Evolutionary conservation across 768 basidiomycete species (phyloP).

Genomic region (Mycena haematopus): DNA sequence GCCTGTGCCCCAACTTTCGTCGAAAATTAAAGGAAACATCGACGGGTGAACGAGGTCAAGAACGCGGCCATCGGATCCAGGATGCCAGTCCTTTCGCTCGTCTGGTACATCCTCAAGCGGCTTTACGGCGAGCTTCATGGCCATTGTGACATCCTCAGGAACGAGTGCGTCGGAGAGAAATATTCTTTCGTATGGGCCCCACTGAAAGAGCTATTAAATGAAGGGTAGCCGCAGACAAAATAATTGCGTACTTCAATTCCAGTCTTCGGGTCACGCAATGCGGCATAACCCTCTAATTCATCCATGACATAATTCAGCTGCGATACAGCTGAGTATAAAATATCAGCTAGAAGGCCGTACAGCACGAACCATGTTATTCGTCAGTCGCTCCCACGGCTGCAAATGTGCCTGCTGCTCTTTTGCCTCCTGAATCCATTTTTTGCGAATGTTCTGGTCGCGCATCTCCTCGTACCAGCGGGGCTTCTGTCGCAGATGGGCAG

Average conservation of each 20-base stretch:
- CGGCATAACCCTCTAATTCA: constrained; percentile 30
- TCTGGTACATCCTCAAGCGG: constrained; percentile 35
- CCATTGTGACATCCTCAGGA: constrained; percentile 14
- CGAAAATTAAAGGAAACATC: constrained; percentile 35
- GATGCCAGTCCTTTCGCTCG: constrained; percentile 40
- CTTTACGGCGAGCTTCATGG: constrained; percentile 24
- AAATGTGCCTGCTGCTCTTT: constrained; percentile 17
- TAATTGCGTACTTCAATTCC: constrained; percentile 27
- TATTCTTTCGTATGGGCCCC: constrained; percentile 27
- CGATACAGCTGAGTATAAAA: not conserved
- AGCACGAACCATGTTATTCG: constrained; percentile 27
- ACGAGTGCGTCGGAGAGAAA: constrained; percentile 35
- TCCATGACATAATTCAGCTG: constrained; percentile 30
- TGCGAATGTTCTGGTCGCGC: constrained; percentile 17
- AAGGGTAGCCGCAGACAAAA: not conserved
- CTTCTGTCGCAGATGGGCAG: constrained; percentile 22
- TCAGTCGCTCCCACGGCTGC: constrained; percentile 11
- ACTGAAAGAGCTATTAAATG: constrained; percentile 19
- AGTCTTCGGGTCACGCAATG: constrained; percentile 24
- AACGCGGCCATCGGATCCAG: constrained; percentile 37
- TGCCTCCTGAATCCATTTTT: constrained; percentile 26
- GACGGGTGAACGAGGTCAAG: constrained; percentile 43
- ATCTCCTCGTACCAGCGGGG: constrained; percentile 26
- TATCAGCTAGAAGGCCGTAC: not conserved
- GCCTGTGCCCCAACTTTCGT: constrained; percentile 24